Base-by-base conservation (phyloP, 2,329 filamentous ascomycete species). In the Beauveria australis region DNA sequence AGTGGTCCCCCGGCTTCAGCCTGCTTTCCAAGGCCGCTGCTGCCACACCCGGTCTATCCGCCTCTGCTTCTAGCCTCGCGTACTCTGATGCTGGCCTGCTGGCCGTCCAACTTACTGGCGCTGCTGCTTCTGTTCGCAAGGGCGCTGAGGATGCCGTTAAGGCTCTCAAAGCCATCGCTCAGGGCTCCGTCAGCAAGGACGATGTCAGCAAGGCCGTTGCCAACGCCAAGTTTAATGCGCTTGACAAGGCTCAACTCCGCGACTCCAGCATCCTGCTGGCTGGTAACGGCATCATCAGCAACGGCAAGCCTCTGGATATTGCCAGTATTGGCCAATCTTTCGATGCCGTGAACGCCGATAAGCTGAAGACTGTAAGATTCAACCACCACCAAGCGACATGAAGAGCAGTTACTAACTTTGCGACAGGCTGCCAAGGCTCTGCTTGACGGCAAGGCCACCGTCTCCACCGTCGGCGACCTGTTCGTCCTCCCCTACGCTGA, bases 41-140 rank as follows among this genome's bases (percentile, higher is more conserved):
- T 64, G 81, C 82, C 51, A 79, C 85, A 69, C 81, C 87, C 43
- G 85, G 86, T 66, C 84, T 89, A 65, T 82, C 80, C 56, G 84
- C 91, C 69, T 81, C 84, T 43, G 91, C 93, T 65, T 83, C 87
- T 70, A 93, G 94, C 78, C 79, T 86, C 66, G 83, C 88, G 66
- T 99, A 97, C 85, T 96, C 93, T 18, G 94, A 99, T 72, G 91
- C 94, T 66, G 93, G 94, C 70, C 89, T 99, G 53, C 80, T 99
- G 67, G 85, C 89, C 70, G 85, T 97, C 68, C 87, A 91, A 72
- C 82, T 99, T 68, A 85, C 81, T 61, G 95, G 94, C 61, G 78
- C 85, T 55, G 89, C 91, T 51, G 72, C 80, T 57, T 86, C 88
- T 65, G 86, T 99, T 66, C 84, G 86, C 66, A 82, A 84, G 71